These are phyloP conservation scores for Epichloe typhina DNA, from an alignment of 2,329 filamentous ascomycete genomes.

Conservation along the genomic window DNA sequence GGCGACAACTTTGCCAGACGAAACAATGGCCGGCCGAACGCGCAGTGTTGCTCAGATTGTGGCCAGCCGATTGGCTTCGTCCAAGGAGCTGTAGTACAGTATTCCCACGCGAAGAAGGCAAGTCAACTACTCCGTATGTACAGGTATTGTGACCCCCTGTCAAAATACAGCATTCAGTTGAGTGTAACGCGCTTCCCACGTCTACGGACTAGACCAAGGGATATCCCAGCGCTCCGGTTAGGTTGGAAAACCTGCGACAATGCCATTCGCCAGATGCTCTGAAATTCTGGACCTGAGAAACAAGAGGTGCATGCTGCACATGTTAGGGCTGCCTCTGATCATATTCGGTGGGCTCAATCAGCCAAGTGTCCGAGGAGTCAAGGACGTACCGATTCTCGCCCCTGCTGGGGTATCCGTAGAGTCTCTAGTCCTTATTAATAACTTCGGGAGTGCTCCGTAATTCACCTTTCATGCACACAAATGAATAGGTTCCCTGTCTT, in stretches of 20 bases:
- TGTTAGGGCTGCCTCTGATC: not conserved
- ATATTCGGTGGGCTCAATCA: not conserved
- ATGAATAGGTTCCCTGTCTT: too few species aligned
- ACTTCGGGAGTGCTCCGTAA: too few species aligned
- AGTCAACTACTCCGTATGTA: not conserved
- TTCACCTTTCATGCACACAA: too few species aligned
- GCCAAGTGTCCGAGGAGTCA: not conserved
- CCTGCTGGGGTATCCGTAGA: too few species aligned
- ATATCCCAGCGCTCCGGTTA: conserved; percentile 2
- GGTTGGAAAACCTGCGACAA: not conserved
- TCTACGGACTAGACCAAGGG: not conserved
- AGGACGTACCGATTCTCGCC: not conserved
- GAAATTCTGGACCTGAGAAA: not conserved
- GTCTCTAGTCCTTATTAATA: too few species aligned
- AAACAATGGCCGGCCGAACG: not conserved
- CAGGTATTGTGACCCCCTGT: not conserved
- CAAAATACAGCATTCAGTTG: not conserved
- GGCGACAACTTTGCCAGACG: not conserved
- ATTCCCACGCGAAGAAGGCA: not conserved
- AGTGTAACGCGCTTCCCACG: conserved; percentile 1
- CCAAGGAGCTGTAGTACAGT: not conserved
- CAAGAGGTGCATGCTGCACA: not conserved
- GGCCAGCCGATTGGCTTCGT: not conserved
- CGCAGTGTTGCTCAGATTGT: not conserved
- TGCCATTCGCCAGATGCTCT: not conserved